Percentiles rank a stretch among this genome's conserved stretches.
phyloP scores from a whole-genome alignment of 805 yeast species.

The Jamesozyma piceae region DNA sequence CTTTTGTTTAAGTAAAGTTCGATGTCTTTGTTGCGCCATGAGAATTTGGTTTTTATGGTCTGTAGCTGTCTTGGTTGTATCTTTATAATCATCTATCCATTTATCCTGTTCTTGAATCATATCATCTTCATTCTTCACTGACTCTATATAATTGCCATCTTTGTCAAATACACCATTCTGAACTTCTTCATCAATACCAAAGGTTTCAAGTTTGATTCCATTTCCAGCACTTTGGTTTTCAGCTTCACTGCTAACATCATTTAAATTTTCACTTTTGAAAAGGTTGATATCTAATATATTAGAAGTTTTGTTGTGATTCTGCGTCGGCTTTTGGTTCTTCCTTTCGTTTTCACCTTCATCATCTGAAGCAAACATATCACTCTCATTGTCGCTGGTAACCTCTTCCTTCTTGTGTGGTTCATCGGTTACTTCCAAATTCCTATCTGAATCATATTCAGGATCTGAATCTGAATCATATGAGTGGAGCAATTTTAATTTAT shows the following conservation, averaged over 20 bases:
- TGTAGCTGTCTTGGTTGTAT: constrained; percentile 5
- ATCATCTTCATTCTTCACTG: constrained; percentile 25
- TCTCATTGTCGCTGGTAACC: not conserved
- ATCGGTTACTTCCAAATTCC: not conserved
- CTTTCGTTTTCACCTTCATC: constrained; percentile 4
- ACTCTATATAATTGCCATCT: constrained; percentile 40
- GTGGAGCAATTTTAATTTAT: not conserved
- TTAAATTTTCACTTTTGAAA: constrained; percentile 15
- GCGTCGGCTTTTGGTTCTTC: not conserved
- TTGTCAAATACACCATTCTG: constrained; percentile 42
- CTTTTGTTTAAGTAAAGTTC: constrained; percentile 10
- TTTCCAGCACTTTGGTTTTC: not conserved
- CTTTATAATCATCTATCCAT: constrained; percentile 21
- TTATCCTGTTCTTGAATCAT: constrained; percentile 12
- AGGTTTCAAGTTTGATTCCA: constrained; percentile 34
- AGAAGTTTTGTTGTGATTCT: not conserved
- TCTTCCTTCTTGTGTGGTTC: not conserved
- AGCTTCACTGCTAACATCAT: not conserved
- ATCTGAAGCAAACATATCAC: constrained; percentile 5
- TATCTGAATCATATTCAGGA: not conserved
- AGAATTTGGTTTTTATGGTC: constrained; percentile 10
- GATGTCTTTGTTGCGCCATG: constrained; percentile 17
- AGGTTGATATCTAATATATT: constrained; percentile 17
- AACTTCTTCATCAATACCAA: constrained; percentile 41
- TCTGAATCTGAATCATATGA: constrained; percentile 3